A percentile compares a stretch with the other conserved stretches of the same genome.
phyloP scores from a whole-genome alignment of 257 asterid genomes.

The Cynanchum wilfordii region DNA sequence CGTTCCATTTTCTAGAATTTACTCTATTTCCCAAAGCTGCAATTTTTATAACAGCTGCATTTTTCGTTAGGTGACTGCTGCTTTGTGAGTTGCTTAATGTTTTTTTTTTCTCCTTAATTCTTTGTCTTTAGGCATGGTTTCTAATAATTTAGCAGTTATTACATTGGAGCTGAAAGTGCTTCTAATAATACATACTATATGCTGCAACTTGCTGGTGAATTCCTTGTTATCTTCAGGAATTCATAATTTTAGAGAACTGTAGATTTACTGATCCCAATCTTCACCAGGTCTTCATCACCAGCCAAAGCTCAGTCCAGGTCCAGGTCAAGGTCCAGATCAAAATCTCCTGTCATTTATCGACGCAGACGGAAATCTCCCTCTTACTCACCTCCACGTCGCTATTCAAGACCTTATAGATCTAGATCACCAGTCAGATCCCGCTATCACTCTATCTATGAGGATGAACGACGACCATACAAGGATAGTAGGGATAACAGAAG shows the following conservation, averaged over 20 bases:
- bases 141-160: neutral
- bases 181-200: neutral
- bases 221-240: neutral
- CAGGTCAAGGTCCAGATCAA: conserved; percentile 71
- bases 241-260: conserved; percentile 9
- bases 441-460: conserved; percentile 62
- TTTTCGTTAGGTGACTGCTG: neutral
- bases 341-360: conserved; percentile 64
- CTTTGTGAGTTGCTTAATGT: neutral
- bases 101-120: neutral
- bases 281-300: conserved; percentile 69
- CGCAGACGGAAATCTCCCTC: conserved; percentile 69
- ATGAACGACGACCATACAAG: conserved; percentile 61
- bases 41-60: neutral
- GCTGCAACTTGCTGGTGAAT: neutral
- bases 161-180: neutral
- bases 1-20: neutral
- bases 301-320: conserved; percentile 49
- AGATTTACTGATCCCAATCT: conserved; percentile 17
- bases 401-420: conserved; percentile 62
- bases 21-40: neutral
- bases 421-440: conserved; percentile 85
- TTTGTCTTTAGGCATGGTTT: neutral
- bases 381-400: conserved; percentile 66
- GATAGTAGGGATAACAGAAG: conserved; percentile 60